Evolutionary conservation across 2,329 filamentous ascomycete species (phyloP), one percentile per base, ranked within the genome.

Genomic region (Clonostachys rosea): DNA sequence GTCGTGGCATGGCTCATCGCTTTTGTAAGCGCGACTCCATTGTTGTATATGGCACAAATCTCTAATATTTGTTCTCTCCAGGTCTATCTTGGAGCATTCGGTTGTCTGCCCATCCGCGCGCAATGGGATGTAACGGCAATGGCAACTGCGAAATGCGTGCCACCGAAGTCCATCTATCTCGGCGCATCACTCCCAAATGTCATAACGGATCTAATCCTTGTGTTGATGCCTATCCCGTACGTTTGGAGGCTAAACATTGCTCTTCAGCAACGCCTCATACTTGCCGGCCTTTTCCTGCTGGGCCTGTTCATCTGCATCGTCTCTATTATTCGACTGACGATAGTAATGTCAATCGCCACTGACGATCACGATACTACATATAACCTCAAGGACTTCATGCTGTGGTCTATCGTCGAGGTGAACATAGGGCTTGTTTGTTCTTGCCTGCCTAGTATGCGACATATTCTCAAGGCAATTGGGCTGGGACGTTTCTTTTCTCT

Each of bases 361-460:
- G 10, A 11, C 36, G 36, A 39, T 11, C 14, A 39, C 36, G 17
- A 39, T 11, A 18, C 17, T 18, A 39, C 36, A 11, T 39, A 39
- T 11, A 39, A 39, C 36, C 36, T 39, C 14, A n/a, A 18, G 5
- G 36, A 39, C 36, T 39, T 39, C 11, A 39, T 39, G 36, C 36
- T 56, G 40, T 67, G 65, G 65, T 65, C 63, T 5, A 61, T 56
- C 1, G 52, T 67, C 16, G 65, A 67, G 47, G 58, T 66, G 50
- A 61, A 60, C 48, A 56, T 65, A 7, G 63, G 63, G 4, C 63
- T 67, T 47, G 64, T 67, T 30, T 67, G 65, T 47, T 58, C 61
- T 8, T 65, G 62, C 37, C 54, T 67, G 52, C 65, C 65, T 0
- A 52, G 62, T 4, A 48, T 65, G 1, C 57, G 61, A 3, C 54